Evolutionary conservation across 257 asterid species (phyloP), one percentile per base, ranked within the genome.

Genomic region (Scutellaria galericulata): DNA sequence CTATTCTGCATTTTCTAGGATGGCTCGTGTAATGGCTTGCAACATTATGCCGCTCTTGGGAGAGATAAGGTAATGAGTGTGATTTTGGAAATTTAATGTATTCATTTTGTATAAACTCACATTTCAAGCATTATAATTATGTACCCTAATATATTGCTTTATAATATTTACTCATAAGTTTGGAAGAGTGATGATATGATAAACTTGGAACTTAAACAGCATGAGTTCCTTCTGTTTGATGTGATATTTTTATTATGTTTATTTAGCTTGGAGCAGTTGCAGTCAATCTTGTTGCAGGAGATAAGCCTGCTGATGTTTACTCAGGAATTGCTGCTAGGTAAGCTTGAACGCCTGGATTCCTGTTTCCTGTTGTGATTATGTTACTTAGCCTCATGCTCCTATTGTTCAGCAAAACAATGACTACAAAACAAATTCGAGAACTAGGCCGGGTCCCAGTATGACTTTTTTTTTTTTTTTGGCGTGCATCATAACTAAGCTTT

Each of bases 31-130:
- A 95, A 95, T 79, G 99, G 99, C 65, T 75, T 95, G 90, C 99
- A 95, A 84, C 99, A 95, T 70, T 95, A 95, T 80, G 98, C 99
- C 74, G 99, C 99, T 53, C 96, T 95, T 71, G 99, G 99, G 53
- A 83, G 99, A 79, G 99, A 95, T 80, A 88, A 81, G 99, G 99
- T 95, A 87, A 75, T 35, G 56, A 31, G 3, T 68, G 14, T 27
- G 41, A 58, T 37, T 66, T 39, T 66, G 45, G 68, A 54, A 31
- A 13, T 50, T 20, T 79, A 39, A 31, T 73, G 55, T 5, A 45
- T 64, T 12, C 48, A 31, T 42, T 64, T 39, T 45, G 22, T 35
- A 68, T 58, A 47, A 68, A 69, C 44, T 37, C 39, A 71, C 68
- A 18, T 51, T 37, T 10, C 35, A 37, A 51, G 78, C 79, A 73